These are phyloP conservation scores for Wickerhamomyces hampshirensis DNA, from an alignment of 805 yeast species.

Conservation along the genomic window DNA sequence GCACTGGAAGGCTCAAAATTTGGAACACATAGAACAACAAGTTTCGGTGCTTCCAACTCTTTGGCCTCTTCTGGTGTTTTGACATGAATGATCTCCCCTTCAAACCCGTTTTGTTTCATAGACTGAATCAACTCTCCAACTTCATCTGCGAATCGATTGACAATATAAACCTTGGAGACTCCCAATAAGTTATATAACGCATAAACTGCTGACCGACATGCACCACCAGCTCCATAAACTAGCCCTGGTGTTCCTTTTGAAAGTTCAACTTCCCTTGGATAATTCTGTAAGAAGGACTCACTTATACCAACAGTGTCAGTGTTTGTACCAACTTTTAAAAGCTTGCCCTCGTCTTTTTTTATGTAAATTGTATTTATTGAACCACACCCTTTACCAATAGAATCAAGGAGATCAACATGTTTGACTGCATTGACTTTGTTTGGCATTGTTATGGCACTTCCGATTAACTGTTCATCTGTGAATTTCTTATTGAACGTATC, in stretches of 20 bases:
- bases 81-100: slow-evolving; percentile 23
- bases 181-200: slow-evolving; percentile 20
- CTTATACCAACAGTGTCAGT: slow-evolving; percentile 24
- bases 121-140: slow-evolving; percentile 13
- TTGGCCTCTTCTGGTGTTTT: slow-evolving; percentile 18
- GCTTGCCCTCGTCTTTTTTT: slow-evolving; percentile 6
- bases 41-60: slow-evolving; percentile 12
- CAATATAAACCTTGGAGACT: slow-evolving; percentile 21
- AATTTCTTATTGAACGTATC: slow-evolving; percentile 12
- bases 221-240: slow-evolving; percentile 26
- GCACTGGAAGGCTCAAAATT: slow-evolving; percentile 16
- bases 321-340: slow-evolving; percentile 20
- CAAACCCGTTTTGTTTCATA: slow-evolving; percentile 20
- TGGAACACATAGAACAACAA: slow-evolving; percentile 23
- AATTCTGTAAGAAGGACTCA: slow-evolving; percentile 18
- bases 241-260: slow-evolving; percentile 17
- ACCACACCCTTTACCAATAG: slow-evolving; percentile 23
- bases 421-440: slow-evolving; percentile 20
- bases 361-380: slow-evolving; percentile 24
- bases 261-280: slow-evolving; percentile 13
- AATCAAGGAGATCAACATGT: slow-evolving; percentile 18
- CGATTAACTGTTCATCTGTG: slow-evolving; percentile 11
- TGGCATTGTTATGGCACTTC: slow-evolving; percentile 25
- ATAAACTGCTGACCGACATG: slow-evolving; percentile 24
- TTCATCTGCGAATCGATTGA: slow-evolving; percentile 22